These are phyloP conservation scores for Gastrolobium villosum DNA, from an alignment of 306 rosid genomes.

Conservation along the genomic window DNA sequence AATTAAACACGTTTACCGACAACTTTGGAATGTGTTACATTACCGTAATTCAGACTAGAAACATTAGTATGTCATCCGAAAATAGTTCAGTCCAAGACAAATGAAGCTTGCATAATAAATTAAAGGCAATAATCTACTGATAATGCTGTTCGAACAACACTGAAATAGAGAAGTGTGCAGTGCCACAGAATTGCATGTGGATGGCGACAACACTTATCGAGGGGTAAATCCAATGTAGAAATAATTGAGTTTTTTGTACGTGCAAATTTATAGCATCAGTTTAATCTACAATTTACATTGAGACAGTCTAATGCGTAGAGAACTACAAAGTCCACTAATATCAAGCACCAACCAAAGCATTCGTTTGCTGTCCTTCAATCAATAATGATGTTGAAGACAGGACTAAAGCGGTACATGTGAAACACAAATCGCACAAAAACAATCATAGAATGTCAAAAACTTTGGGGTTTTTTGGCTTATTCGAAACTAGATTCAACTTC, in stretches of 20 bases:
- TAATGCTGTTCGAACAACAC: slow-evolving; percentile 4
- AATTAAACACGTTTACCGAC: slow-evolving; percentile 31
- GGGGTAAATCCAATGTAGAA: neutral
- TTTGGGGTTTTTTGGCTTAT: slow-evolving; percentile 46
- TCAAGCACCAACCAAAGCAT: slow-evolving; percentile 25
- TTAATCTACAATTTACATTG: slow-evolving; percentile 29
- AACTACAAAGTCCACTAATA: slow-evolving; percentile 12
- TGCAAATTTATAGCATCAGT: slow-evolving; percentile 15
- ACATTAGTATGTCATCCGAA: neutral
- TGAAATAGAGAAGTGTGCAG: neutral
- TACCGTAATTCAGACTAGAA: neutral
- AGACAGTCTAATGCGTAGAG: slow-evolving; percentile 12
- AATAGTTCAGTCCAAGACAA: slow-evolving; percentile 34
- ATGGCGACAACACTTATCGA: neutral
- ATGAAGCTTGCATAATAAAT: neutral
- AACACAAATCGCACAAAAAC: slow-evolving; percentile 31
- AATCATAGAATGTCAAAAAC: slow-evolving; percentile 23
- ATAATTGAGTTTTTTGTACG: neutral
- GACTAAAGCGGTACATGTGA: neutral
- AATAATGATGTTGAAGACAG: slow-evolving; percentile 13
- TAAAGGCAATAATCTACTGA: slow-evolving; percentile 17
- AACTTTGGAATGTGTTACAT: slow-evolving; percentile 7
- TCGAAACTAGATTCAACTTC: slow-evolving; percentile 50
- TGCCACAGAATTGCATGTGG: neutral
- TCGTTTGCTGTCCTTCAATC: slow-evolving; percentile 24